Base-by-base conservation (phyloP, 2,329 filamentous ascomycete species). In the Fusarium neocosmosporiellum region DNA sequence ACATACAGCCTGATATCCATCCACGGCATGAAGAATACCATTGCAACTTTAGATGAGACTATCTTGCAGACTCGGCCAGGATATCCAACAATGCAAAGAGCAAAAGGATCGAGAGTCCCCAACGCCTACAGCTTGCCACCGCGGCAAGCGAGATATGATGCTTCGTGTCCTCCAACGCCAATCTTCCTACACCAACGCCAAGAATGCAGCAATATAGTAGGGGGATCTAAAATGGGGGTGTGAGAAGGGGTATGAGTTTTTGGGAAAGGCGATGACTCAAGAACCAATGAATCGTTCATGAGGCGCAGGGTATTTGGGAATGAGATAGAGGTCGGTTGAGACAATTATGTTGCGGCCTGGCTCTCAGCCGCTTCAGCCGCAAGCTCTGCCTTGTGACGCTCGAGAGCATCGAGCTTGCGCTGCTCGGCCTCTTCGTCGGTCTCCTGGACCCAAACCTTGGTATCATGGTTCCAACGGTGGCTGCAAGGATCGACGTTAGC, bases 401-500 rank as follows among this genome's bases (percentile, higher is more conserved):
- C 75, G 11, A 61, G 50, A 36, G 79, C 79, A 2, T 68, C 72
- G 27, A 74, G 69, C 13, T 74, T 71, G 43, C 77, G 75, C 50
- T 75, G 69, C 9, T 77, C 64, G 39, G 74, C 65, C 31, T 79
- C 76, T 8, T 78, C 76, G 46, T 77, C 78, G 62, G 75, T 73
- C 66, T 80, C 81, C 76, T 86, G 88, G 39, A 90, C 79, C 91
- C 91, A 93, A 73, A 89, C 85, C 76, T 89, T 90, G 50, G 84
- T 79, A 27, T 88, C 84, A 5, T 87, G 82, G 50, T 88, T 81
- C 90, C 91, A 93, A 36, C 80, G 81, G 78, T 93, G 91, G 24
- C 91, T 92, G 65, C 39, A 60, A 43, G 50, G 63, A 61, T 58
- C 27, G 24, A 27, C 31, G 65, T 78, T 65, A 78, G 75, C 27